Percentiles rank a stretch among this genome's conserved stretches.
Conservation (phyloP, 768 basidiomycete genomes). For the Suillus spraguei region DNA sequence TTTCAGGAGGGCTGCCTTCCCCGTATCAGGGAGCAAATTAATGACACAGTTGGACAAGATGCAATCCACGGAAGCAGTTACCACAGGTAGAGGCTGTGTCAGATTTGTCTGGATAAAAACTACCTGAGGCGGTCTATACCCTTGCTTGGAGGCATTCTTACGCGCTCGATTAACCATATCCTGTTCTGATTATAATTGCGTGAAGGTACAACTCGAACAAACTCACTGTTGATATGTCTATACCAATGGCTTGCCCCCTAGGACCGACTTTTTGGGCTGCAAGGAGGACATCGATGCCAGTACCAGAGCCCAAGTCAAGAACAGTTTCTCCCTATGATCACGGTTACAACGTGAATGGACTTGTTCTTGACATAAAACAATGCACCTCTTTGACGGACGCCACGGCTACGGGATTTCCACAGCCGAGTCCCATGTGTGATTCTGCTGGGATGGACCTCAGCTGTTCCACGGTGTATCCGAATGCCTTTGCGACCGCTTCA, state of each 20-base stretch:
- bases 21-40: constrained; percentile 46
- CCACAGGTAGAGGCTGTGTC: constrained; percentile 49
- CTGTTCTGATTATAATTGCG: constrained; percentile 27
- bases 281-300: constrained; percentile 57
- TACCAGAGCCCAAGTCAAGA: constrained; percentile 60
- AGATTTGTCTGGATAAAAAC: constrained; percentile 48
- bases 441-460: constrained; percentile 44
- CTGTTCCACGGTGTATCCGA: constrained; percentile 51
- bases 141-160: constrained; percentile 42
- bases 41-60: constrained; percentile 61
- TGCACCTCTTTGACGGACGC: constrained; percentile 49
- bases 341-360: not conserved
- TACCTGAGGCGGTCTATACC: constrained; percentile 49
- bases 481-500: constrained; percentile 39
- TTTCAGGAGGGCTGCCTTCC: constrained; percentile 44
- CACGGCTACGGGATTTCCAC: constrained; percentile 52
- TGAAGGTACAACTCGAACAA: not conserved
- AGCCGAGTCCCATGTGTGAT: constrained; percentile 53
- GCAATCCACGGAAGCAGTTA: constrained; percentile 51
- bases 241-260: constrained; percentile 51
- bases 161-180: constrained; percentile 55
- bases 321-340: constrained; percentile 53
- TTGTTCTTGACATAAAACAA: not conserved
- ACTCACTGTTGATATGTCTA: constrained; percentile 53
- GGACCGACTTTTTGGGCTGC: constrained; percentile 53